Evolutionary conservation across 2,329 filamentous ascomycete genomes (phyloP).

Genomic region (Endothia cerciana): DNA sequence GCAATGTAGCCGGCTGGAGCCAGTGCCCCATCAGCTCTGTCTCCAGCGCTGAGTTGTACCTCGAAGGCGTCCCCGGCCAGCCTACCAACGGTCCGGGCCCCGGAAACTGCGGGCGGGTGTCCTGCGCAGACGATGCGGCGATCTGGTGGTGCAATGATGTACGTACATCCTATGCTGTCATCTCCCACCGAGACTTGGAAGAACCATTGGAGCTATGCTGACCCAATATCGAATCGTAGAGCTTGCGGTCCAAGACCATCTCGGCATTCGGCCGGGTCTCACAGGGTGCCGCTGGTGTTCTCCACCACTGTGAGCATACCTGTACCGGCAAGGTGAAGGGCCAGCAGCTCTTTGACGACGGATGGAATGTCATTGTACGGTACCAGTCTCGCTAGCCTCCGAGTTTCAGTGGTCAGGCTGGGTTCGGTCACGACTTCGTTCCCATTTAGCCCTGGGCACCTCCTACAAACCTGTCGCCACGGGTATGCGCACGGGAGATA

Average conservation of each 20-base stretch:
- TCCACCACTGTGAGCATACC: not conserved
- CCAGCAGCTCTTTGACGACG: conserved; percentile 14
- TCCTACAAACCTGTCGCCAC: not conserved
- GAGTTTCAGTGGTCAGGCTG: not conserved
- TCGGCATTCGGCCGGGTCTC: not conserved
- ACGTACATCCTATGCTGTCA: not conserved
- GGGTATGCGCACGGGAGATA: not conserved
- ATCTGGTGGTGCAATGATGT: conserved; percentile 20
- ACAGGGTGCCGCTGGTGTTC: not conserved
- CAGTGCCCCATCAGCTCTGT: not conserved
- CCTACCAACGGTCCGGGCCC: conserved; percentile 9
- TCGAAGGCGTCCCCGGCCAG: not conserved
- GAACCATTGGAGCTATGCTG: not conserved
- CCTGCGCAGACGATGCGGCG: not conserved
- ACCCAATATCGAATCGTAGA: not conserved
- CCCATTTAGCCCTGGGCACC: not conserved
- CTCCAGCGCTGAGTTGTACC: not conserved
- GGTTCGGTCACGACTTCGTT: not conserved
- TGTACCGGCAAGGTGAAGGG: not conserved
- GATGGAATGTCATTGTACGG: conserved; percentile 15
- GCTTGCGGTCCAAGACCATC: not conserved
- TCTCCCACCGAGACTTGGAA: not conserved
- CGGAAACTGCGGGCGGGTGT: conserved; percentile 6
- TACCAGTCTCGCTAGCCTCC: not conserved
- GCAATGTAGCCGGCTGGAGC: not conserved